Percentiles rank a stretch among this genome's conserved stretches.
These are phyloP conservation scores for Apiospora rasikravindrae DNA, from an alignment of 2,329 filamentous ascomycete genomes.

Conservation along the genomic window DNA sequence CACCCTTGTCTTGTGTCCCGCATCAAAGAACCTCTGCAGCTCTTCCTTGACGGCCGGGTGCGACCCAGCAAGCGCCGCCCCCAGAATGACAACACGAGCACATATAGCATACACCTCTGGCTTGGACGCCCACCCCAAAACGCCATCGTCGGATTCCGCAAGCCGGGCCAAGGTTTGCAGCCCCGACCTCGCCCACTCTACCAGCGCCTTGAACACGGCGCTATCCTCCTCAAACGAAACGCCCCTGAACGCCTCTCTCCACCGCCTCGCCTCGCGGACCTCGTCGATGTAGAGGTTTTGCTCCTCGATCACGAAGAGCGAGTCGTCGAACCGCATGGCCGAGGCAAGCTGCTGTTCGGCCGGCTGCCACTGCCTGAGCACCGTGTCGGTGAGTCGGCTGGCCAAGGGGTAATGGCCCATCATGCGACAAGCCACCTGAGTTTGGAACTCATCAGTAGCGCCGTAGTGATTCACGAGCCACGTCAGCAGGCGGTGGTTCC, in stretches of 20 bases:
- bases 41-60: constrained; percentile 27
- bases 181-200: constrained; percentile 57
- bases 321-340: constrained; percentile 62
- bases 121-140: constrained; percentile 75
- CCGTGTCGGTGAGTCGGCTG: constrained; percentile 24
- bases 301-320: constrained; percentile 86
- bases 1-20: constrained; percentile 27
- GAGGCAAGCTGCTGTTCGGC: constrained; percentile 47
- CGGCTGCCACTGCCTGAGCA: constrained; percentile 31
- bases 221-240: constrained; percentile 25
- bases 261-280: constrained; percentile 73
- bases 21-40: constrained; percentile 31
- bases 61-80: constrained; percentile 38
- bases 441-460: constrained; percentile 43
- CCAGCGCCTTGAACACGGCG: constrained; percentile 35
- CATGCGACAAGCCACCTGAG: constrained; percentile 50
- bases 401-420: constrained; percentile 39
- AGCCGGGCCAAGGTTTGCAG: constrained; percentile 48
- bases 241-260: constrained; percentile 58
- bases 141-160: constrained; percentile 55
- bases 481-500: constrained; percentile 49
- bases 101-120: constrained; percentile 70
- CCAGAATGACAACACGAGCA: constrained; percentile 50
- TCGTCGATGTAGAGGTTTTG: constrained; percentile 94
- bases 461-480: constrained; percentile 48